phyloP scores from a whole-genome alignment of 192 early-diverging fungal genomes.

The Martensiomyces pterosporus region DNA sequence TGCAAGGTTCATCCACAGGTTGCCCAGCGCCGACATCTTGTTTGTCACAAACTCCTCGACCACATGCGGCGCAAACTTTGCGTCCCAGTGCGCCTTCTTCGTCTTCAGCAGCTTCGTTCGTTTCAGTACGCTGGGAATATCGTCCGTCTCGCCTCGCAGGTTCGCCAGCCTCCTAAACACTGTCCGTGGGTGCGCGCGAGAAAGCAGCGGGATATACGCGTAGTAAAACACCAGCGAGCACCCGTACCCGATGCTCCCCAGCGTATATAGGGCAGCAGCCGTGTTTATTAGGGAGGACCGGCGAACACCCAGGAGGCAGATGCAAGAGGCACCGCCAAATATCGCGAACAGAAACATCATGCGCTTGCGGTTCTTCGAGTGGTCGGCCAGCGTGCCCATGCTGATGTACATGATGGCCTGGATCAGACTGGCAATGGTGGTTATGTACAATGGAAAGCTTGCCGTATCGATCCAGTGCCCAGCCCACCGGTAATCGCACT shows the following conservation, averaged over 20 bases:
- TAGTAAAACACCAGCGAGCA: slow-evolving; percentile 52
- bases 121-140: slow-evolving; percentile 1
- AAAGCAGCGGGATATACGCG: slow-evolving; percentile 49
- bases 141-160: too few species aligned
- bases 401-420: slow-evolving; percentile 50
- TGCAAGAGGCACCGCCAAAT: slow-evolving; percentile 39
- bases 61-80: not conserved
- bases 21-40: slow-evolving; percentile 45
- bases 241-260: slow-evolving; percentile 50
- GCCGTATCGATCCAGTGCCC: slow-evolving; percentile 10
- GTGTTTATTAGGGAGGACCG: slow-evolving; percentile 28
- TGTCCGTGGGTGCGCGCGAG: slow-evolving; percentile 39
- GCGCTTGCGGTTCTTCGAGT: slow-evolving; percentile 41
- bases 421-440: slow-evolving; percentile 40
- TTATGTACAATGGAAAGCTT: slow-evolving; percentile 33
- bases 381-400: slow-evolving; percentile 49
- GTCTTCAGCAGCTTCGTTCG: slow-evolving; percentile 3
- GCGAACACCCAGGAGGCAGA: slow-evolving; percentile 41
- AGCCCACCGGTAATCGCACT: not conserved
- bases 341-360: slow-evolving; percentile 25
- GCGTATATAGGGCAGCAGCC: slow-evolving; percentile 39
- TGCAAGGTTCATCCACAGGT: slow-evolving; percentile 47
- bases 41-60: slow-evolving; percentile 15
- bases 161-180: slow-evolving; percentile 18
- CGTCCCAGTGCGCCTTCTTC: not conserved